Evolutionary conservation across 2,329 filamentous ascomycete species (phyloP).

Genomic region (Amylocarpus encephaloides): DNA sequence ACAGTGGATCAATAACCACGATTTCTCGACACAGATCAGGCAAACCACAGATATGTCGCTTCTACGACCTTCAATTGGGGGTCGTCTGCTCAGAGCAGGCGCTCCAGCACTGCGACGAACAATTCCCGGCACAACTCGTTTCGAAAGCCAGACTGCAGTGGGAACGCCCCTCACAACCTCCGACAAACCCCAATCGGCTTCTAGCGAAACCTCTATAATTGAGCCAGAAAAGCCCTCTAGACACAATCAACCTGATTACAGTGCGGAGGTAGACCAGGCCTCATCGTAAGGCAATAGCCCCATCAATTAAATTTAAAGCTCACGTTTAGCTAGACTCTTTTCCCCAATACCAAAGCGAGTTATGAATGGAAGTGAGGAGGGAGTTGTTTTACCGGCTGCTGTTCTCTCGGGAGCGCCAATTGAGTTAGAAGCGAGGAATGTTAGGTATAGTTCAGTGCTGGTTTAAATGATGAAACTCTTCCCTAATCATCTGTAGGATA

Average conservation of each 20-base stretch:
- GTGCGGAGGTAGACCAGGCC: constrained; percentile 74
- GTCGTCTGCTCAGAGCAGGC: constrained; percentile 45
- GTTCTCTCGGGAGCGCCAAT: constrained; percentile 86
- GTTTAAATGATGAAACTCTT: not conserved
- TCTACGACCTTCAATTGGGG: constrained; percentile 51
- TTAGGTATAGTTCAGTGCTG: constrained; percentile 62
- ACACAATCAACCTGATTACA: constrained; percentile 69
- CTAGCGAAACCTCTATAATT: not conserved
- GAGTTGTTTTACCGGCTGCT: constrained; percentile 68
- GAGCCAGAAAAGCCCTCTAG: constrained; percentile 7
- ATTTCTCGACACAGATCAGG: constrained; percentile 2
- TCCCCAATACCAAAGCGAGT: constrained; percentile 85
- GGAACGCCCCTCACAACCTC: constrained; percentile 36
- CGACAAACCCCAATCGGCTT: constrained; percentile 8
- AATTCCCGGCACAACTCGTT: constrained; percentile 44
- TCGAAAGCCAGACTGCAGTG: constrained; percentile 42
- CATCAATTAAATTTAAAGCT: not conserved
- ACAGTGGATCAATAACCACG: constrained; percentile 3
- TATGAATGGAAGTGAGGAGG: constrained; percentile 84
- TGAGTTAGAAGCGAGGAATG: constrained; percentile 88
- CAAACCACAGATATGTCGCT: constrained; percentile 52
- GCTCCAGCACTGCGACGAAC: constrained; percentile 32
- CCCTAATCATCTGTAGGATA: constrained; percentile 55
- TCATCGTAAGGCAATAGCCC: constrained; percentile 63
- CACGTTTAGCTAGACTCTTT: constrained; percentile 58